phyloP scores from a whole-genome alignment of 1,139 yeast genomes.

The Yamadazyma conglobata region DNA sequence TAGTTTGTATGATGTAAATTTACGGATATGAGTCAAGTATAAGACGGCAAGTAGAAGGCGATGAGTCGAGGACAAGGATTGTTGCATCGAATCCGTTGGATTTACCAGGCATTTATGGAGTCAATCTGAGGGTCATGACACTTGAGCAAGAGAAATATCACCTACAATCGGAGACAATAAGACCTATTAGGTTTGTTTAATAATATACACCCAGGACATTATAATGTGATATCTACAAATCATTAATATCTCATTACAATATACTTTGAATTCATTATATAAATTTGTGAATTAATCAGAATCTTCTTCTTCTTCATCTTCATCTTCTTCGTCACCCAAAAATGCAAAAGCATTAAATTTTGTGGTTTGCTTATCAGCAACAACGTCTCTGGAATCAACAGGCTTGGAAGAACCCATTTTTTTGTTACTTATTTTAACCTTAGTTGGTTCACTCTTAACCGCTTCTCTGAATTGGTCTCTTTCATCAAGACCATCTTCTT shows the following conservation, averaged over 20 bases:
- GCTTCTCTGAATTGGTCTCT: conserved; percentile 46
- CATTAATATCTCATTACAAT: conserved; percentile 1
- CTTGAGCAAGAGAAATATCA: no score
- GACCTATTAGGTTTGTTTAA: no score
- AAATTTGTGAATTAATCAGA: conserved; percentile 4
- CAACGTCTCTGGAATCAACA: conserved; percentile 66
- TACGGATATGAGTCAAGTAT: no score
- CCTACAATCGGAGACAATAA: no score
- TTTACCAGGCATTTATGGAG: no score
- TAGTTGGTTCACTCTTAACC: conserved; percentile 41
- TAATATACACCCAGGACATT: conserved; percentile 5
- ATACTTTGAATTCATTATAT: background rate
- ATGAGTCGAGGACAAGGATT: no score
- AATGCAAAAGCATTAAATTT: conserved; percentile 80
- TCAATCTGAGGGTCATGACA: no score
- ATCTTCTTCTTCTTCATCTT: conserved; percentile 17
- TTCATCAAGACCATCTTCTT: conserved; percentile 47
- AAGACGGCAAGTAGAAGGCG: no score
- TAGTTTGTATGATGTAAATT: no score
- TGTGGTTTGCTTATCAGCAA: conserved; percentile 62
- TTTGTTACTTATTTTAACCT: conserved; percentile 67
- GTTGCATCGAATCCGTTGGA: no score
- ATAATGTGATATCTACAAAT: background rate
- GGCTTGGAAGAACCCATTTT: conserved; percentile 73
- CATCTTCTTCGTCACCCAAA: conserved; percentile 58